A percentile compares a stretch with the other conserved stretches of the same genome.
Evolutionary conservation across 495 filamentous ascomycete species (phyloP).

Genomic region (Penicillium canescens): DNA sequence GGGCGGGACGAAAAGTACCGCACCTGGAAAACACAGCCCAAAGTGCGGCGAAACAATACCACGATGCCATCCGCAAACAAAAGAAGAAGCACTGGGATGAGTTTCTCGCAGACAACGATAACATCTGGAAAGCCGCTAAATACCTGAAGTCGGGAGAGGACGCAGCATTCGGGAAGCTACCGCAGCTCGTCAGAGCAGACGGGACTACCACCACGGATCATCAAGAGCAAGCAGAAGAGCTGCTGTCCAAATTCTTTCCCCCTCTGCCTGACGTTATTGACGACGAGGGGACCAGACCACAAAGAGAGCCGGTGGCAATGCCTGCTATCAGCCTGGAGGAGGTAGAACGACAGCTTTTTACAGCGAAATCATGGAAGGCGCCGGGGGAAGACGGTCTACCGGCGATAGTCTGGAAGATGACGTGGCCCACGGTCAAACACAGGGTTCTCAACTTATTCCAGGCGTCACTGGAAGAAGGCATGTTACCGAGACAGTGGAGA

Average conservation of each 20-base stretch:
- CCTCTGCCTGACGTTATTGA: slow-evolving; percentile 19
- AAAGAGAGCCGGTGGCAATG: slow-evolving; percentile 20
- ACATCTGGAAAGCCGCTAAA: slow-evolving; percentile 27
- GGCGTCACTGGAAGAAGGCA: slow-evolving; percentile 17
- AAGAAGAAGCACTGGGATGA: slow-evolving; percentile 28
- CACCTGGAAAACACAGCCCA: slow-evolving; percentile 17
- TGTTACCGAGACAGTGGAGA: not conserved
- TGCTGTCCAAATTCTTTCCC: not conserved
- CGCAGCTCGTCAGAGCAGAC: slow-evolving; percentile 14
- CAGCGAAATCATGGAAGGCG: slow-evolving; percentile 15
- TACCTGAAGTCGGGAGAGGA: slow-evolving; percentile 22
- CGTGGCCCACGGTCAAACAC: slow-evolving; percentile 29
- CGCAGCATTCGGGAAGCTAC: slow-evolving; percentile 19
- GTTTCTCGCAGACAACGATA: slow-evolving; percentile 25
- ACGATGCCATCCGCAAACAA: slow-evolving; percentile 24
- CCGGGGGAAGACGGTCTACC: slow-evolving; percentile 21
- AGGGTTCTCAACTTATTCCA: slow-evolving; percentile 20
- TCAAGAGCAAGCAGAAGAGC: slow-evolving; percentile 9
- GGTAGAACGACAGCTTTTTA: slow-evolving; percentile 16
- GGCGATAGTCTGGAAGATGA: slow-evolving; percentile 28
- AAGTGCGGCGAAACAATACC: slow-evolving; percentile 21
- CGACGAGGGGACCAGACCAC: slow-evolving; percentile 17
- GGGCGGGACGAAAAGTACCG: slow-evolving; percentile 4
- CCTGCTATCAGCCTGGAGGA: slow-evolving; percentile 22
- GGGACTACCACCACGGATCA: slow-evolving; percentile 17